phyloP scores from a whole-genome alignment of 2,329 filamentous ascomycete species.

The Ceratocystis cubensis region DNA sequence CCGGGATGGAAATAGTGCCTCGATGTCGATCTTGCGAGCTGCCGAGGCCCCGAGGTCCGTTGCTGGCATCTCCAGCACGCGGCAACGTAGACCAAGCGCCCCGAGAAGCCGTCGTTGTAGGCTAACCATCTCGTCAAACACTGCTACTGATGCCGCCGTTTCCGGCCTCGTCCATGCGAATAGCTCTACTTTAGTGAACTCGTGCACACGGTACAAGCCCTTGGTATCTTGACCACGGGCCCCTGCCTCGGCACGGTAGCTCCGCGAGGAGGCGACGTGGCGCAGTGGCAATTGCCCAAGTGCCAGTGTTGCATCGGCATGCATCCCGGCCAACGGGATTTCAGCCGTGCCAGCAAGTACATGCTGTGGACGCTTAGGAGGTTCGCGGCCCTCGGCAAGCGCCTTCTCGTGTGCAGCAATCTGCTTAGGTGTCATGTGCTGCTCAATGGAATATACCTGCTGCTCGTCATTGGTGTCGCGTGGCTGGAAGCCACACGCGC shows the following conservation, averaged over 20 bases:
- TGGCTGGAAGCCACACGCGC: constrained; percentile 88
- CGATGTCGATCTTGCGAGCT: constrained; percentile 78
- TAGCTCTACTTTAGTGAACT: constrained; percentile 97
- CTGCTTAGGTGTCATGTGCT: constrained; percentile 39
- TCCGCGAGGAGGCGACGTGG: constrained; percentile 73
- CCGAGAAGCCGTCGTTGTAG: constrained; percentile 76
- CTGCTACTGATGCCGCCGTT: constrained; percentile 34
- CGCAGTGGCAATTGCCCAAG: constrained; percentile 59
- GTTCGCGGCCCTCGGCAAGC: constrained; percentile 37
- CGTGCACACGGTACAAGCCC: constrained; percentile 90
- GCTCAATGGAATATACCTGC: constrained; percentile 65
- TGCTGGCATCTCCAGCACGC: constrained; percentile 84
- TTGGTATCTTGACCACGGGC: constrained; percentile 82
- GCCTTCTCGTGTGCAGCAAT: constrained; percentile 52
- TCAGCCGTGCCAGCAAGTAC: constrained; percentile 82
- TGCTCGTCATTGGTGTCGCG: constrained; percentile 82
- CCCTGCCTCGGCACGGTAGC: constrained; percentile 90
- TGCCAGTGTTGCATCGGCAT: constrained; percentile 58
- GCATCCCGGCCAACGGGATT: constrained; percentile 86
- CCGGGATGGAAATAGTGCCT: constrained; percentile 83
- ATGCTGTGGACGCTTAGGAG: constrained; percentile 50
- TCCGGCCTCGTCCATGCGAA: constrained; percentile 76
- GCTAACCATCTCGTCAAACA: constrained; percentile 76
- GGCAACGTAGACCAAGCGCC: constrained; percentile 67
- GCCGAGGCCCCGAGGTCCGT: constrained; percentile 83